Evolutionary conservation across 2,329 filamentous ascomycete species (phyloP).

Genomic region (Alternaria brassicicola): DNA sequence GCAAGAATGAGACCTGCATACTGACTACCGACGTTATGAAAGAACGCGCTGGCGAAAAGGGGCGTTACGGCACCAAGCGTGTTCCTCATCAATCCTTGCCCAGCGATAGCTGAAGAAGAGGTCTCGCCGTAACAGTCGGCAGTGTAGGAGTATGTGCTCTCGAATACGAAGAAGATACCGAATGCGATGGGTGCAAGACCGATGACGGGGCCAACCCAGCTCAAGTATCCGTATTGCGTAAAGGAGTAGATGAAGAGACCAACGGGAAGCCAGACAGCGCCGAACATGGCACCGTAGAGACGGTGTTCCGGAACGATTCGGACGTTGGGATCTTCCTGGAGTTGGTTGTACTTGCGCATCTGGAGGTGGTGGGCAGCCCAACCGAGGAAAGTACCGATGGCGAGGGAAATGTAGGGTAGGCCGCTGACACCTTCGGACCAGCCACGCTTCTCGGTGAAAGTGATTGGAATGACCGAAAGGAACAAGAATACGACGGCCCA

Average conservation of each 20-base stretch:
- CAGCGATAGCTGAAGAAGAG: conserved; percentile 54
- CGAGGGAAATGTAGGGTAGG: conserved; percentile 60
- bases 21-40: conserved; percentile 60
- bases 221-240: conserved; percentile 58
- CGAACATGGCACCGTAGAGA: conserved; percentile 42
- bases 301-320: conserved; percentile 46
- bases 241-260: conserved; percentile 58
- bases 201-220: conserved; percentile 58
- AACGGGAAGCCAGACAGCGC: conserved; percentile 40
- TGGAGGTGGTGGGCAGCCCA: conserved; percentile 59
- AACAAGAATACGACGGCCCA: conserved; percentile 63
- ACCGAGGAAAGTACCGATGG: conserved; percentile 56
- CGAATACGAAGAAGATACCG: conserved; percentile 61
- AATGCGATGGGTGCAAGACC: conserved; percentile 58
- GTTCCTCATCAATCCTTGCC: conserved; percentile 60
- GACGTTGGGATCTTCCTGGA: conserved; percentile 46
- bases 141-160: conserved; percentile 57
- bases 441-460: conserved; percentile 58
- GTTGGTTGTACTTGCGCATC: conserved; percentile 57
- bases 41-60: conserved; percentile 60
- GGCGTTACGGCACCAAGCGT: conserved; percentile 60
- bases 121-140: conserved; percentile 60
- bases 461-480: conserved; percentile 48
- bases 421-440: conserved; percentile 59
- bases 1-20: conserved; percentile 59